Percentiles rank a stretch among this genome's conserved stretches.
These are phyloP conservation scores for Trichoderma endophyticum DNA, from an alignment of 2,329 filamentous ascomycete species.

Conservation along the genomic window DNA sequence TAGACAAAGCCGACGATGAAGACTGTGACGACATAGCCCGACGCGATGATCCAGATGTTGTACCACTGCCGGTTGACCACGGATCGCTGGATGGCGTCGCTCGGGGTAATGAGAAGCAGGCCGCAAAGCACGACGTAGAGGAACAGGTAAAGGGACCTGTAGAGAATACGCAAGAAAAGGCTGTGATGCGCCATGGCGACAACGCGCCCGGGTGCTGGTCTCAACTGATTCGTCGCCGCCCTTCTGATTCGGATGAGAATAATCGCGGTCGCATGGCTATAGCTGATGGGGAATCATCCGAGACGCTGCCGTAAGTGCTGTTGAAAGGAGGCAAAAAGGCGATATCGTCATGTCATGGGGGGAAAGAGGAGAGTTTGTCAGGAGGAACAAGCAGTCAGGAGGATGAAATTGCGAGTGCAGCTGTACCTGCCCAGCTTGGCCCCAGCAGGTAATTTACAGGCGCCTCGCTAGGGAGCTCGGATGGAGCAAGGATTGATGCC, in stretches of 20 bases:
- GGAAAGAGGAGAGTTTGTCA: background rate
- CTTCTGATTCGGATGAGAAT: constrained; percentile 17
- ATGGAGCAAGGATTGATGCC: background rate
- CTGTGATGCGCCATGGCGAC: constrained; percentile 28
- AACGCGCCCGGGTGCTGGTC: background rate
- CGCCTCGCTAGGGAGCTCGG: background rate
- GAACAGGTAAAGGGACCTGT: constrained; percentile 72
- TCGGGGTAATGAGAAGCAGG: constrained; percentile 76
- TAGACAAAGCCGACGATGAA: constrained; percentile 74
- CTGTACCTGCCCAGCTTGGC: background rate
- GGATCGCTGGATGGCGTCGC: constrained; percentile 76
- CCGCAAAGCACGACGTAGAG: constrained; percentile 70
- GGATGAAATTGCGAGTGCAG: background rate
- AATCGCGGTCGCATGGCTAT: constrained; percentile 30
- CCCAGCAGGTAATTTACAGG: background rate
- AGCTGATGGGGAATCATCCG: constrained; percentile 22
- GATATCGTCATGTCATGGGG: constrained; percentile 6
- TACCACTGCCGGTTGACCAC: constrained; percentile 63
- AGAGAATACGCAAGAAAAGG: constrained; percentile 74
- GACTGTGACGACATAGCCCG: constrained; percentile 70
- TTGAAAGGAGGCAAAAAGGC: background rate
- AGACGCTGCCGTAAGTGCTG: constrained; percentile 18
- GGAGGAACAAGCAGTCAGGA: background rate
- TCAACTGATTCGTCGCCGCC: constrained; percentile 18
- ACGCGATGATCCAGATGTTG: constrained; percentile 79